A percentile compares a stretch with the other conserved stretches of the same genome.
These are phyloP conservation scores for Myxozyma neotropica DNA, from an alignment of 805 yeast species.

Conservation along the genomic window DNA sequence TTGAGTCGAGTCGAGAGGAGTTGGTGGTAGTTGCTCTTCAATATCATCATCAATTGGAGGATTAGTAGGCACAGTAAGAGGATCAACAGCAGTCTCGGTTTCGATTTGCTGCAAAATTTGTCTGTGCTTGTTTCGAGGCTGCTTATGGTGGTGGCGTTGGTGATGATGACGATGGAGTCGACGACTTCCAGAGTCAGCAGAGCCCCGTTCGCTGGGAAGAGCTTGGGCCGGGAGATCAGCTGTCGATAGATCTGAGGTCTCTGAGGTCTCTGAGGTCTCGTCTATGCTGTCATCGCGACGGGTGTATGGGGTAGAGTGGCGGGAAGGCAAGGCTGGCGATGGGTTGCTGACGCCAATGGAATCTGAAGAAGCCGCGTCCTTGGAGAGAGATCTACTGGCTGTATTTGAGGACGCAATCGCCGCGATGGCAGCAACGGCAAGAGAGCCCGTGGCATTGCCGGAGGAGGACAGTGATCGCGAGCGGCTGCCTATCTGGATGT, in stretches of 20 bases:
- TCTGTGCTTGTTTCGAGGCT: neutral
- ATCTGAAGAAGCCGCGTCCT: neutral
- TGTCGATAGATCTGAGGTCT: neutral
- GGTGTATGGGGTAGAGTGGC: neutral
- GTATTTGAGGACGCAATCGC: conserved; percentile 3
- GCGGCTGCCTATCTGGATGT: neutral
- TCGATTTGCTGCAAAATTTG: neutral
- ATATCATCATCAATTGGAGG: too few species aligned
- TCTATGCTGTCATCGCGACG: conserved; percentile 3
- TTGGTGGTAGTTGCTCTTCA: too few species aligned
- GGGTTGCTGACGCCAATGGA: neutral
- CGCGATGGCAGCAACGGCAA: neutral
- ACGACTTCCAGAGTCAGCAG: neutral
- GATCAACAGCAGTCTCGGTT: neutral
- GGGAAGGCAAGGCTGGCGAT: neutral
- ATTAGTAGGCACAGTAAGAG: too few species aligned
- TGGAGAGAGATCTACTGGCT: neutral
- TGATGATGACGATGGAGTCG: conserved; percentile 1
- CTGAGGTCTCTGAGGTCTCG: neutral
- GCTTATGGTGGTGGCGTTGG: neutral
- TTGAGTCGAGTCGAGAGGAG: neutral
- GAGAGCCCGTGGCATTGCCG: neutral
- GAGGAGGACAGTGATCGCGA: too few species aligned
- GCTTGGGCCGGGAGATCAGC: neutral
- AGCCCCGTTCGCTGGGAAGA: neutral